Conservation (phyloP, 805 yeast genomes). For the Spathaspora girioi region DNA sequence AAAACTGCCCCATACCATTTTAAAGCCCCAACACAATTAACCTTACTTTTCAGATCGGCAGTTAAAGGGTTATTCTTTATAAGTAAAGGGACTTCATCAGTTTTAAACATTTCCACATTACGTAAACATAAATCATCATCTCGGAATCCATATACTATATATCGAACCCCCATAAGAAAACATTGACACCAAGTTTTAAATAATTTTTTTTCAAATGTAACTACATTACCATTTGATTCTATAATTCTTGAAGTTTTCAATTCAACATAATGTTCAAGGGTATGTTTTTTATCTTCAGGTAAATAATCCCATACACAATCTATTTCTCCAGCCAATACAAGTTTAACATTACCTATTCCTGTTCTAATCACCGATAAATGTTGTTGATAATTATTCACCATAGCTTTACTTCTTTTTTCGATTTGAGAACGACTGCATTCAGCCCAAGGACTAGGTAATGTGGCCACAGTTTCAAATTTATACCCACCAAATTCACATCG, state of each 20-base stretch:
- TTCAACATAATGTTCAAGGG: slow-evolving; percentile 76
- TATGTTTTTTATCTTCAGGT: slow-evolving; percentile 45
- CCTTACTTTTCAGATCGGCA: slow-evolving; percentile 30
- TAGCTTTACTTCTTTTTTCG: slow-evolving; percentile 58
- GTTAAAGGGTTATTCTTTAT: slow-evolving; percentile 50
- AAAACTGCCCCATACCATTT: slow-evolving; percentile 84
- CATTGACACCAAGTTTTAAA: slow-evolving; percentile 91
- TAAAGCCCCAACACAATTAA: slow-evolving; percentile 74
- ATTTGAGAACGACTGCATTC: slow-evolving; percentile 61
- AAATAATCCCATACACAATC: slow-evolving; percentile 86
- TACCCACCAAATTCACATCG: slow-evolving; percentile 64
- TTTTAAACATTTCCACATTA: slow-evolving; percentile 69
- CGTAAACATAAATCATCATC: slow-evolving; percentile 64
- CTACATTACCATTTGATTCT: slow-evolving; percentile 52
- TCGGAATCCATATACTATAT: slow-evolving; percentile 80
- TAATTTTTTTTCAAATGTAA: slow-evolving; percentile 70
- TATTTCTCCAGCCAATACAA: slow-evolving; percentile 83
- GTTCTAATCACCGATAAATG: slow-evolving; percentile 78
- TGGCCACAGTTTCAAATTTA: slow-evolving; percentile 79
- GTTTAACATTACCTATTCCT: slow-evolving; percentile 69
- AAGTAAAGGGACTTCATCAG: slow-evolving; percentile 74
- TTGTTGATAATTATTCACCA: slow-evolving; percentile 72
- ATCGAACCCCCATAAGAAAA: slow-evolving; percentile 80
- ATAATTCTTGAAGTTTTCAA: slow-evolving; percentile 69
- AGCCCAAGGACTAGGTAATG: slow-evolving; percentile 74